Evolutionary conservation across 2,329 filamentous ascomycete genomes (phyloP), one percentile per base, ranked within the genome.

Genomic region (Pestalotiopsis sp.): DNA sequence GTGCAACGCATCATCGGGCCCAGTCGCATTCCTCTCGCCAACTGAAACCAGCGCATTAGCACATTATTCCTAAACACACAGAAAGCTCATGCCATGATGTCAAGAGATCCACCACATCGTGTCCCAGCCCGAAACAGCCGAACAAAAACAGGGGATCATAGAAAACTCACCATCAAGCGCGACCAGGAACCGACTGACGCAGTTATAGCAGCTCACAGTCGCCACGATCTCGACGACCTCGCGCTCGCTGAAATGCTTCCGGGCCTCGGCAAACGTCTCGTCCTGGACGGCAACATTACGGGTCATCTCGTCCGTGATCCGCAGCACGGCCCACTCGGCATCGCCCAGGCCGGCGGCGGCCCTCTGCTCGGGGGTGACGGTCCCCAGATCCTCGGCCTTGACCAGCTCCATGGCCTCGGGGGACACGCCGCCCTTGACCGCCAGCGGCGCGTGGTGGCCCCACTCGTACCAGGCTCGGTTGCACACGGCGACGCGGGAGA

Each of bases 391-490:
- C 0, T 66, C 74, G 30, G 70, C 69, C 78, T 80, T 82, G 44
- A 86, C 78, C 4, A 80, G 72, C 2, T 75, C 80, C 72, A 91
- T 79, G 7, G 81, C 85, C 17, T 81, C 83, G 39, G 84, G 79
- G 20, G 81, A 79, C 4, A 93, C 84, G 4, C 90, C 89, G 0
- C 85, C 89, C 22, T 81, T 81, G 9, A 83, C 81, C 4, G 86
- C 85, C 14, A 95, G 83, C 1, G 93, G 93, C 17, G 89, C 90
- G 76, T 97, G 94, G 66, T 93, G 88, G 44, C 82, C 86, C 93
- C 92, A 97, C 78, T 97, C 94, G 79, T 94, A 97, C 89, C 91
- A 93, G 1, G 94, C 94, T 20, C 85, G 80, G 79, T 97, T 97
- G 73, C 93, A 86, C 17, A 91, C 89, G 13, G 94, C 94, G 14